Percentiles rank a stretch among this genome's conserved stretches.
phyloP scores from a whole-genome alignment of 1,284 basidiomycete genomes.

The Leccinum subfulvum region DNA sequence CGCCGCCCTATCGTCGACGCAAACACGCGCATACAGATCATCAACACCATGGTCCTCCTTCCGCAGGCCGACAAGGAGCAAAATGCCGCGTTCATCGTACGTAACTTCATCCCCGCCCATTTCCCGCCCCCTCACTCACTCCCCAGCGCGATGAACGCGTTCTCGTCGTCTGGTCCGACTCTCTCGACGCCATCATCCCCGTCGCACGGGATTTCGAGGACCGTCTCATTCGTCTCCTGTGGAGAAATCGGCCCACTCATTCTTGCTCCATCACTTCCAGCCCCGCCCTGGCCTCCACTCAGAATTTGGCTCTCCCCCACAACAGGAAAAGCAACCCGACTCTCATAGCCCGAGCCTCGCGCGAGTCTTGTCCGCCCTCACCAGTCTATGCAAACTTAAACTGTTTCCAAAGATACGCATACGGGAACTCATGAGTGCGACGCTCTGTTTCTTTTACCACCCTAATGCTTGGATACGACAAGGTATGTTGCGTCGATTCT shows the following conservation, averaged over 20 bases:
- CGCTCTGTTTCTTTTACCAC: slow-evolving; percentile 86
- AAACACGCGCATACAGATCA: slow-evolving; percentile 69
- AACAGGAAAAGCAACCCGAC: slow-evolving; percentile 21
- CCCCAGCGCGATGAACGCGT: slow-evolving; percentile 69
- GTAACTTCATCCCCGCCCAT: slow-evolving; percentile 26
- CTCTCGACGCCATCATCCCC: slow-evolving; percentile 68
- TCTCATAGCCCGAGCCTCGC: slow-evolving; percentile 34
- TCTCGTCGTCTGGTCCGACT: slow-evolving; percentile 77
- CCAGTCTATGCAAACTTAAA: slow-evolving; percentile 82
- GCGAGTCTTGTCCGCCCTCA: slow-evolving; percentile 82
- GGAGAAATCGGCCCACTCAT: slow-evolving; percentile 44
- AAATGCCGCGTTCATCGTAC: slow-evolving; percentile 78
- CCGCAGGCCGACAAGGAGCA: slow-evolving; percentile 81
- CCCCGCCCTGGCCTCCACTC: slow-evolving; percentile 31
- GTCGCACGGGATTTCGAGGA: slow-evolving; percentile 76
- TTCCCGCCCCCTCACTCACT: slow-evolving; percentile 1
- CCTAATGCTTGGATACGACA: slow-evolving; percentile 97
- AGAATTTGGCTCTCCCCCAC: slow-evolving; percentile 7
- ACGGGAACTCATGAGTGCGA: slow-evolving; percentile 89
- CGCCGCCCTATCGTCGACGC: slow-evolving; percentile 72
- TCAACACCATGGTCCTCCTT: slow-evolving; percentile 67
- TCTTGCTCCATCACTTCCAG: slow-evolving; percentile 19
- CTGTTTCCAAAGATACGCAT: slow-evolving; percentile 90
- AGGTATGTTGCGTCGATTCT: slow-evolving; percentile 44
- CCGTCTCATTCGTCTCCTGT: slow-evolving; percentile 75